Evolutionary conservation across 2,329 filamentous ascomycete genomes (phyloP).

Genomic region (Colletotrichum eremochloae): DNA sequence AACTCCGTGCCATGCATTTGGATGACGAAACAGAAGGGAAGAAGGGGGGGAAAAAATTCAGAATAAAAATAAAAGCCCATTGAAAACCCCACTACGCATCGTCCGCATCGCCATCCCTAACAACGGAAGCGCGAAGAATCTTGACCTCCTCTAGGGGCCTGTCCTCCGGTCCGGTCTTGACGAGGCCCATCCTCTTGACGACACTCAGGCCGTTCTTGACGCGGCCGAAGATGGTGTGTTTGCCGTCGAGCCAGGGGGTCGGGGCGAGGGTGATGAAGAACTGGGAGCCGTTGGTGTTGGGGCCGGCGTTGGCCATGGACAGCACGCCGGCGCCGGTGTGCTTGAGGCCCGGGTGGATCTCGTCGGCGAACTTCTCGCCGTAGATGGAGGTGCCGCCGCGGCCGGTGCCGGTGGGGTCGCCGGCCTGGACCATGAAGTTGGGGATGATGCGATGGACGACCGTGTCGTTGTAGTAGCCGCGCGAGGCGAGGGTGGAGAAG

Average conservation of each 20-base stretch:
- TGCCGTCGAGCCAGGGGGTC: constrained; percentile 95
- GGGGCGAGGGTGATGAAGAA: constrained; percentile 97
- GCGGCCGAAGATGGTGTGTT: constrained; percentile 95
- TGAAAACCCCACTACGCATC: constrained; percentile 47
- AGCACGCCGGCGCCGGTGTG: constrained; percentile 95
- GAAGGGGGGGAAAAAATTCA: too few species aligned
- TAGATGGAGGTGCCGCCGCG: constrained; percentile 91
- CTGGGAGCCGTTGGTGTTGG: constrained; percentile 93
- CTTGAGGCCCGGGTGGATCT: constrained; percentile 82
- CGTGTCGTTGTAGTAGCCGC: constrained; percentile 89
- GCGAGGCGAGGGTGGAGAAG: constrained; percentile 82
- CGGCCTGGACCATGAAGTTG: constrained; percentile 96
- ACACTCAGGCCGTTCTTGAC: constrained; percentile 86
- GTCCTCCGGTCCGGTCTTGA: constrained; percentile 86
- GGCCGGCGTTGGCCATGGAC: constrained; percentile 95
- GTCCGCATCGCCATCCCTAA: constrained; percentile 66
- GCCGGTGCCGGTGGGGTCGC: constrained; percentile 94
- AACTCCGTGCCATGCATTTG: constrained; percentile 38
- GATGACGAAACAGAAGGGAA: background rate
- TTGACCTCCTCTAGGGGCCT: constrained; percentile 84
- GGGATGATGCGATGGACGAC: constrained; percentile 96
- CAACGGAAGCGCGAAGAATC: constrained; percentile 79
- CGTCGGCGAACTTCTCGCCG: constrained; percentile 94
- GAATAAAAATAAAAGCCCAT: background rate
- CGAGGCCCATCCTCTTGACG: constrained; percentile 89